phyloP scores from a whole-genome alignment of 2,329 filamentous ascomycete species.

The Pestalotiopsis sp. region DNA sequence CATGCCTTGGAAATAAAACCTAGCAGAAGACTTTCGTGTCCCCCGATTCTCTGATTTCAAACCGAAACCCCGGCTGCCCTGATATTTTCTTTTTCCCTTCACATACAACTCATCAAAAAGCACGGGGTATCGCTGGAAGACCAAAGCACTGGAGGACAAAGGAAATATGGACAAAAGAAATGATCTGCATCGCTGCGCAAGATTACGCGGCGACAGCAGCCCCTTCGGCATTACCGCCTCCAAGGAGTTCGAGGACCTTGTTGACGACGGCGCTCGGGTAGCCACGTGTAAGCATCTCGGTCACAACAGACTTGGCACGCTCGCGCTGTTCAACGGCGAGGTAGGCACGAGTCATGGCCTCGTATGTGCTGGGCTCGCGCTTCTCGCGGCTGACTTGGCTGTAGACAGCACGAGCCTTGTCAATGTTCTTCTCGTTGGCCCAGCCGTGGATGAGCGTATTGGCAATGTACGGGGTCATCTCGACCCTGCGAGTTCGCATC shows the following conservation, averaged over 20 bases:
- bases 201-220: constrained; percentile 23
- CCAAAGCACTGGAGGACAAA: constrained; percentile 27
- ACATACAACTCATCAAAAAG: constrained; percentile 13
- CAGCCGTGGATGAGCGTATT: constrained; percentile 98
- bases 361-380: constrained; percentile 96
- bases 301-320: constrained; percentile 75
- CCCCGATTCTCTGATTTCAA: constrained; percentile 5
- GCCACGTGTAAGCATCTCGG: constrained; percentile 87
- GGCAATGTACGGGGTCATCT: constrained; percentile 95
- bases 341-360: constrained; percentile 95
- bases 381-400: constrained; percentile 73
- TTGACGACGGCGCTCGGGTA: constrained; percentile 91
- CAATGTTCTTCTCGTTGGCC: constrained; percentile 81
- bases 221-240: constrained; percentile 52
- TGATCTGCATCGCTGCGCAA: constrained; percentile 12
- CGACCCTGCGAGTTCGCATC: constrained; percentile 75
- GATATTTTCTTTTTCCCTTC: background rate
- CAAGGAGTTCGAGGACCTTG: constrained; percentile 90
- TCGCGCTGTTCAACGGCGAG: constrained; percentile 80
- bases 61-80: constrained; percentile 1
- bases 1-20: background rate
- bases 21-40: constrained; percentile 4
- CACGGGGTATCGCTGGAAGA: constrained; percentile 34
- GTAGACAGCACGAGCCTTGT: constrained; percentile 78
- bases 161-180: constrained; percentile 20